Conservation (phyloP, 495 filamentous ascomycete species). For the Aspergillus ellipticus region DNA sequence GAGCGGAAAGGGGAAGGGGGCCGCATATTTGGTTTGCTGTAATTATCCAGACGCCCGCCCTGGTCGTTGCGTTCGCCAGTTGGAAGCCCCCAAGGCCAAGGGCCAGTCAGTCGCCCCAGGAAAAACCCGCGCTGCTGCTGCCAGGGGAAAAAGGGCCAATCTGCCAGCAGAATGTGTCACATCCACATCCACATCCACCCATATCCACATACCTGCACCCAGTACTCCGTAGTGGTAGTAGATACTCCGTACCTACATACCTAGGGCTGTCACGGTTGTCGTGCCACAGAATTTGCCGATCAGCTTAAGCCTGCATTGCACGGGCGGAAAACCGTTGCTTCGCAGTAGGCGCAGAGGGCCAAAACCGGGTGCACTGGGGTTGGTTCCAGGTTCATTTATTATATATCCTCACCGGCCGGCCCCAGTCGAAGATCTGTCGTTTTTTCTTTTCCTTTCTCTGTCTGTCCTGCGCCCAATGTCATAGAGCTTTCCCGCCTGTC, state of each 20-base stretch:
- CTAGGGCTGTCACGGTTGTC: conserved; percentile 12
- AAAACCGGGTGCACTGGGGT: background rate
- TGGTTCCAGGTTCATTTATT: conserved; percentile 1
- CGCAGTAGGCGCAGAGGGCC: background rate
- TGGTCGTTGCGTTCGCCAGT: too few species aligned
- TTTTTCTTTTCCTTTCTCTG: conserved; percentile 10
- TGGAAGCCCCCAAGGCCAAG: too few species aligned
- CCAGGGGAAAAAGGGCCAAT: background rate
- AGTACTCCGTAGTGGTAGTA: conserved; percentile 13
- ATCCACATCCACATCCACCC: too few species aligned
- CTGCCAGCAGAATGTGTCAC: too few species aligned
- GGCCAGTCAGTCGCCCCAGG: too few species aligned
- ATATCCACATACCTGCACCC: too few species aligned
- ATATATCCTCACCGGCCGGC: conserved; percentile 7
- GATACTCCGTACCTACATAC: conserved; percentile 13
- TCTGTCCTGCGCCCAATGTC: conserved; percentile 20
- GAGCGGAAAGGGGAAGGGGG: too few species aligned
- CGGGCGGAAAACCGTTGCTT: conserved; percentile 14
- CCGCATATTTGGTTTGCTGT: too few species aligned
- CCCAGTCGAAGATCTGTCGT: background rate
- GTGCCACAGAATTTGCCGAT: conserved; percentile 18
- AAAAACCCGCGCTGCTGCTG: too few species aligned
- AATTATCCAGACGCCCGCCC: too few species aligned
- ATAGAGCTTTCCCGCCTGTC: conserved; percentile 21
- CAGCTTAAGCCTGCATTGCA: conserved; percentile 14